Percentiles rank a stretch among this genome's conserved stretches.
These are phyloP conservation scores for Ascochyta fabae DNA, from an alignment of 2,329 filamentous ascomycete species.

Conservation along the genomic window DNA sequence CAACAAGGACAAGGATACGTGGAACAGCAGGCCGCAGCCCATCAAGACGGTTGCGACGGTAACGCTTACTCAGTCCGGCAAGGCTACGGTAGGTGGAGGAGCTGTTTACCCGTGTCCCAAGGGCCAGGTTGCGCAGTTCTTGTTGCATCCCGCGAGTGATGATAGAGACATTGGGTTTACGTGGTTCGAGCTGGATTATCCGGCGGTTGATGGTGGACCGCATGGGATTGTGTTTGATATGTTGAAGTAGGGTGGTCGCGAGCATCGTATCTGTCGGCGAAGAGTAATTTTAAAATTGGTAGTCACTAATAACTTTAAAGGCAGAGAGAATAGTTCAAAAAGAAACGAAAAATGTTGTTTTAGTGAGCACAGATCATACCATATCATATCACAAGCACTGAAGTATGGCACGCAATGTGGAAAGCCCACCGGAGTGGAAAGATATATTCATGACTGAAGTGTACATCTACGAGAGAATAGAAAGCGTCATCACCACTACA, in stretches of 20 bases:
- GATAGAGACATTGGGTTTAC: constrained; percentile 25
- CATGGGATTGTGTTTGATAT: constrained; percentile 44
- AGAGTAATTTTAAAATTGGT: no score
- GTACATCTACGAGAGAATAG: constrained; percentile 42
- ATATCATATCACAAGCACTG: neutral
- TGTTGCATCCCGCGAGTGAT: constrained; percentile 31
- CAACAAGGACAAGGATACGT: constrained; percentile 37
- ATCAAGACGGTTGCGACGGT: constrained; percentile 26
- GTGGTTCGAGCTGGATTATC: constrained; percentile 43
- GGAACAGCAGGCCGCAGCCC: constrained; percentile 32
- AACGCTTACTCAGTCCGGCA: constrained; percentile 22
- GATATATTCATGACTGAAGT: constrained; percentile 30
- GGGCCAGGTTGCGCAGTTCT: constrained; percentile 34
- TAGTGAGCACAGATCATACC: no score
- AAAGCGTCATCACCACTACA: constrained; percentile 18
- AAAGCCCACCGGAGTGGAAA: constrained; percentile 16
- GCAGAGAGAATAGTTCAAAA: no score
- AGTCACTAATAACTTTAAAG: no score
- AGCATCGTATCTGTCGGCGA: no score
- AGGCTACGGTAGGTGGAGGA: constrained; percentile 17
- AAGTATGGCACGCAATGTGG: neutral
- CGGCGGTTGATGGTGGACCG: constrained; percentile 21
- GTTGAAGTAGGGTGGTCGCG: constrained; percentile 13
- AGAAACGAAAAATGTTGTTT: no score
- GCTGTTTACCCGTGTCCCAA: constrained; percentile 31